These are phyloP conservation scores for Clonostachys rosea DNA, from an alignment of 2,329 filamentous ascomycete genomes.

Conservation along the genomic window DNA sequence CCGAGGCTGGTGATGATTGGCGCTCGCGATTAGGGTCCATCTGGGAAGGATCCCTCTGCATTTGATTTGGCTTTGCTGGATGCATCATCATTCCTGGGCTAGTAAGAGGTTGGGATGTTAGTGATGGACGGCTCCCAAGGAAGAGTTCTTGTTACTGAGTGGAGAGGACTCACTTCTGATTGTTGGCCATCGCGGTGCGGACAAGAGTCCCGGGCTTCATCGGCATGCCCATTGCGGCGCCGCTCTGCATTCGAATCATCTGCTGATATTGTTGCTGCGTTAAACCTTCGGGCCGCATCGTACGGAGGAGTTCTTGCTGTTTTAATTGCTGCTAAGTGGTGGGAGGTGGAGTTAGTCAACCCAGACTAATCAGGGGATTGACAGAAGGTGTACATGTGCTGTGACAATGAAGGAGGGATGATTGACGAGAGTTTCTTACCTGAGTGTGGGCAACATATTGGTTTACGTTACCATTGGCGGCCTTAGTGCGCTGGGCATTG, in stretches of 20 bases:
- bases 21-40: conserved; percentile 82
- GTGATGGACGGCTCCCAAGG: background rate
- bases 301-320: conserved; percentile 72
- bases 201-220: conserved; percentile 60
- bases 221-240: conserved; percentile 49
- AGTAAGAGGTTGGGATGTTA: background rate
- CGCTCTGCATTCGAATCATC: conserved; percentile 66
- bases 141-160: conserved; percentile 8
- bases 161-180: conserved; percentile 55
- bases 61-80: conserved; percentile 70
- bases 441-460: conserved; percentile 81
- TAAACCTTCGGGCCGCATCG: conserved; percentile 57
- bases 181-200: conserved; percentile 75
- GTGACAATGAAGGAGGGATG: conserved; percentile 13
- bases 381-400: background rate
- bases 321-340: conserved; percentile 22
- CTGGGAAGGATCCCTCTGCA: conserved; percentile 83
- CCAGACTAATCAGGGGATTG: background rate
- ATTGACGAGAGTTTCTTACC: conserved; percentile 43
- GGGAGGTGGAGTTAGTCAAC: conserved; percentile 4
- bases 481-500: conserved; percentile 71
- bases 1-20: conserved; percentile 75
- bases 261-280: conserved; percentile 50
- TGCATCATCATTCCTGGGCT: conserved; percentile 71
- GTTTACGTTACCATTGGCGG: conserved; percentile 56